Conservation (phyloP, 2,329 filamentous ascomycete genomes). For the Venturia aucupariae region DNA sequence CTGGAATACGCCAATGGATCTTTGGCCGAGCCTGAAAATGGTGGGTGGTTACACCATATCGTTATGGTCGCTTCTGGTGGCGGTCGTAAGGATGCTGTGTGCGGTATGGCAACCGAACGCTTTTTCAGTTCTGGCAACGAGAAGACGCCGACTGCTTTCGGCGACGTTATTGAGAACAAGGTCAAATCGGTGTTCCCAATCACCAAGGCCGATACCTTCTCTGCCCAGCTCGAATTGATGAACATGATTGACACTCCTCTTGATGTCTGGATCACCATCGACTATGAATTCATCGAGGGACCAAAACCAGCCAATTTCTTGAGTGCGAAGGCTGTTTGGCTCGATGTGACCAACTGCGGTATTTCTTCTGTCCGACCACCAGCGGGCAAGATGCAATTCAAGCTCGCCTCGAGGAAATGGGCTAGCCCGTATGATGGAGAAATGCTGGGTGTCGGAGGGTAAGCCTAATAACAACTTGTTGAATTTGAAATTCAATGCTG, state of each 20-base stretch:
- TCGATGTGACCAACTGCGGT: slow-evolving; percentile 11
- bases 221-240: slow-evolving; percentile 10
- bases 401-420: slow-evolving; percentile 5
- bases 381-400: slow-evolving; percentile 1
- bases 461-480: background rate
- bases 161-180: slow-evolving; percentile 11
- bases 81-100: slow-evolving; percentile 4
- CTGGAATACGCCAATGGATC: slow-evolving; percentile 14
- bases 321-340: slow-evolving; percentile 12
- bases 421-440: slow-evolving; percentile 8
- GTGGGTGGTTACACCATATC: slow-evolving; percentile 14
- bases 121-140: slow-evolving; percentile 14
- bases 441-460: slow-evolving; percentile 11
- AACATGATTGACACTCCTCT: slow-evolving; percentile 5
- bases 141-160: slow-evolving; percentile 11
- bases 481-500: background rate
- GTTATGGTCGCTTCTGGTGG: slow-evolving; percentile 11
- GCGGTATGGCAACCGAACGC: background rate
- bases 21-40: slow-evolving; percentile 10
- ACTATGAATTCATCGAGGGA: slow-evolving; percentile 9
- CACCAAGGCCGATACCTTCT: slow-evolving; percentile 3
- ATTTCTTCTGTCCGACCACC: slow-evolving; percentile 7
- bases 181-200: slow-evolving; percentile 10
- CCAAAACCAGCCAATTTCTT: background rate
- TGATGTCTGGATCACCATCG: slow-evolving; percentile 11